Conservation (phyloP, 139 green algal species). For the Chlamydomonas sp. region DNA sequence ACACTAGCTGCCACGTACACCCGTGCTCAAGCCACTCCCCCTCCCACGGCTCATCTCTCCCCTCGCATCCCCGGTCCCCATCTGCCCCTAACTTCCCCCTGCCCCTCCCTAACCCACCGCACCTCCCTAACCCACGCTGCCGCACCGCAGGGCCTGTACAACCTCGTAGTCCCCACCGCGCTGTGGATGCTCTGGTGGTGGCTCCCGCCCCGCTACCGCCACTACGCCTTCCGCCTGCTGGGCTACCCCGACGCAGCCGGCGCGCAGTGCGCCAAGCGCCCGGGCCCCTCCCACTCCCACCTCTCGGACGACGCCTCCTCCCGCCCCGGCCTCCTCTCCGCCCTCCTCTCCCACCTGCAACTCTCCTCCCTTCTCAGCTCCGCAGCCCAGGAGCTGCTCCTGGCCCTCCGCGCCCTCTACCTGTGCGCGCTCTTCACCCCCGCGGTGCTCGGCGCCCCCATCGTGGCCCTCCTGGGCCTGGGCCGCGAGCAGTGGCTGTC, state of each 20-base stretch:
- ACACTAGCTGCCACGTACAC: too few species aligned
- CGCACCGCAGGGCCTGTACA: too few species aligned
- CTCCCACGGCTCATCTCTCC: too few species aligned
- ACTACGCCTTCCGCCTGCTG: background rate
- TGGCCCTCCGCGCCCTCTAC: conserved; percentile 60
- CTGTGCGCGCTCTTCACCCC: conserved; percentile 78
- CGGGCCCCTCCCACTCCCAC: too few species aligned
- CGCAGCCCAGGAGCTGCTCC: conserved; percentile 44
- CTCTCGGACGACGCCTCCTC: background rate
- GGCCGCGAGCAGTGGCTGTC: conserved; percentile 69
- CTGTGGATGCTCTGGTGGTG: conserved; percentile 28
- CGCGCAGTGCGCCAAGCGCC: background rate
- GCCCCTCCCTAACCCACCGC: too few species aligned
- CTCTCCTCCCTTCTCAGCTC: background rate
- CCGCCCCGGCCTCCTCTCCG: background rate
- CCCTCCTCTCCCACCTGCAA: background rate
- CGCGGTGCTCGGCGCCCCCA: conserved; percentile 53
- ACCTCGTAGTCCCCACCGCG: too few species aligned
- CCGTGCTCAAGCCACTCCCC: too few species aligned
- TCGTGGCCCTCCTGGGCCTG: conserved; percentile 52
- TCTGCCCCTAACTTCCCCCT: too few species aligned
- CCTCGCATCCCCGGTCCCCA: too few species aligned
- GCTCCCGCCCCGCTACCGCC: background rate
- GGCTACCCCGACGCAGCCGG: background rate
- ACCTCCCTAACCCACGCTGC: too few species aligned